Evolutionary conservation across 495 filamentous ascomycete species (phyloP).

Genomic region (Penicillium robsamsonii): DNA sequence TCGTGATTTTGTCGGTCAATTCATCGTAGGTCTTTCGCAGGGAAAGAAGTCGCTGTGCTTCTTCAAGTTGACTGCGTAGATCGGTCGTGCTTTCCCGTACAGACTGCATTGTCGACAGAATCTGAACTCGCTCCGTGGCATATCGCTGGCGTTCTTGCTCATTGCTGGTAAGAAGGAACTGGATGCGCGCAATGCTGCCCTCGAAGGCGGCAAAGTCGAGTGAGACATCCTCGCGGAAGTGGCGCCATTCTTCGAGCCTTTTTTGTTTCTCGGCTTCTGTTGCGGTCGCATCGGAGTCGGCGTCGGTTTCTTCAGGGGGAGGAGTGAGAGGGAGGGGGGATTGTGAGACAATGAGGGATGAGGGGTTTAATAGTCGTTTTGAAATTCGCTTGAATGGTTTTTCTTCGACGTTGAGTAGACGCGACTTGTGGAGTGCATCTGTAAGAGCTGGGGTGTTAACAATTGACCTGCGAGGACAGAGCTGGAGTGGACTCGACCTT

Average conservation of each 20-base stretch:
- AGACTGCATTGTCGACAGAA: slow-evolving; percentile 67
- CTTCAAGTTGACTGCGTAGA: slow-evolving; percentile 68
- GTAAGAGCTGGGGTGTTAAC: slow-evolving; percentile 20
- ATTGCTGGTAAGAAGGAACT: slow-evolving; percentile 82
- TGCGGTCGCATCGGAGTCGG: slow-evolving; percentile 38
- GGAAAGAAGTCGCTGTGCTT: slow-evolving; percentile 71
- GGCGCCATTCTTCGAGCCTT: slow-evolving; percentile 52
- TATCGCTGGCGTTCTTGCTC: slow-evolving; percentile 83
- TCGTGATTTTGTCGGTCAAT: slow-evolving; percentile 79
- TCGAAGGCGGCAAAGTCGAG: slow-evolving; percentile 92
- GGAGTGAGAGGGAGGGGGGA: slow-evolving; percentile 64
- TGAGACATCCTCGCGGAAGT: slow-evolving; percentile 75
- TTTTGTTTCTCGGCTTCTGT: slow-evolving; percentile 44
- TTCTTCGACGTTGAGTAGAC: slow-evolving; percentile 88
- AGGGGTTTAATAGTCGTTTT: slow-evolving; percentile 68
- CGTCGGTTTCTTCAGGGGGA: slow-evolving; percentile 60
- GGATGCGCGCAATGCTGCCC: slow-evolving; percentile 80
- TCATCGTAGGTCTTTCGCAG: slow-evolving; percentile 85
- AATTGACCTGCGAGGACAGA: slow-evolving; percentile 11
- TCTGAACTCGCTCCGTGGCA: slow-evolving; percentile 72
- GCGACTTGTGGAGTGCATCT: slow-evolving; percentile 87
- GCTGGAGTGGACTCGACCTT: slow-evolving; percentile 39
- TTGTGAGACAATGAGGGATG: slow-evolving; percentile 54
- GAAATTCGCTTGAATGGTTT: slow-evolving; percentile 89
- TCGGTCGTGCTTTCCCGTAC: slow-evolving; percentile 74